Base-by-base conservation (phyloP, 805 yeast species). In the Yarrowia keelungensis region DNA sequence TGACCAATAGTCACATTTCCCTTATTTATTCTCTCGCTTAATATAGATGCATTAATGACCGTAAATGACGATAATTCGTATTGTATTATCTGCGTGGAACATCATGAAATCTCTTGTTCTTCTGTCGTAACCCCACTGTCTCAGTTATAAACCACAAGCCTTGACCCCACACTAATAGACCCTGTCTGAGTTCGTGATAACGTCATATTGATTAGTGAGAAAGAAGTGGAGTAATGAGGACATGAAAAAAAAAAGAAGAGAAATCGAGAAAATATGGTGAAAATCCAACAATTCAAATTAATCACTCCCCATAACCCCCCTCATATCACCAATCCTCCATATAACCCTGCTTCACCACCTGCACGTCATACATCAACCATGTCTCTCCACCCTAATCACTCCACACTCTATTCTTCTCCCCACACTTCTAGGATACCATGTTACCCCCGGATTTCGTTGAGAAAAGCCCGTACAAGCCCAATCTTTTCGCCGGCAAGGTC, bases 401-500 rank as follows among this genome's bases (percentile, higher is more conserved):
- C 19, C 19, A 41, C 45, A 41, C n/a, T 22, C 15, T 22, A 22
- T 10, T 26, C 35, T 11, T 11, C 15, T 32, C 54, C 54, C 54
- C 54, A 11, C 56, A 50, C 8, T 9, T 9, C 36, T 10, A 9
- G 26, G 39, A 38, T 10, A 38, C 39, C 56, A 41, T 54, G 46
- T 36, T 53, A 38, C 59, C 59, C 32, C 19, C 59, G 5, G 19
- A n/a, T 12, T 53, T 38, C 19, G n/a, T 53, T 15, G 12, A 74
- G 43, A 71, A 71, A 46, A 38, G 72, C 46, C 73, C 73, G 16
- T 78, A 69, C 70, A 87, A 88, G 71, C 86, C 88, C 0, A 89
- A 85, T 71, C 73, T 91, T 42, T 92, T 92, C 80, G 83, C 86
- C 67, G 96, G 89, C 12, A 92, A 92, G 76, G 97, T 91, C 2